These are phyloP conservation scores for Chlamydomonas sphaeroides DNA, from an alignment of 139 green algal genomes.

Conservation along the genomic window DNA sequence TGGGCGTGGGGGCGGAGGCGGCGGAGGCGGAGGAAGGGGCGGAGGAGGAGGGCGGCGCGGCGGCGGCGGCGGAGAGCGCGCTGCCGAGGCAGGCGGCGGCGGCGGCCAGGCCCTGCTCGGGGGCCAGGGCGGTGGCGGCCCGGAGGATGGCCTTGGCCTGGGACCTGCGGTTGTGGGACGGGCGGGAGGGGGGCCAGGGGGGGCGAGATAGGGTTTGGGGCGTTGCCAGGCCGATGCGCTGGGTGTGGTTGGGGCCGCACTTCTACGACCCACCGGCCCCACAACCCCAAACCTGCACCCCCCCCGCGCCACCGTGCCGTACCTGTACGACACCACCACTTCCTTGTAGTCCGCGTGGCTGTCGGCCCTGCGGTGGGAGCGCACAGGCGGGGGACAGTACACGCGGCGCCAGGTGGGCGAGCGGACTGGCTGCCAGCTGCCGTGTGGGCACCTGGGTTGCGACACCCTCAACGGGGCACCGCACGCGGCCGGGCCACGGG, in stretches of 20 bases:
- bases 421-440: too few relatives aligned
- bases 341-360: slow-evolving; percentile 30
- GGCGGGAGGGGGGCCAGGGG: too few relatives aligned
- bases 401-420: too few relatives aligned
- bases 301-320: too few relatives aligned
- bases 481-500: too few relatives aligned
- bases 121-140: slow-evolving; percentile 38
- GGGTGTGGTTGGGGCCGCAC: too few relatives aligned
- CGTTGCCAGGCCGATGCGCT: too few relatives aligned
- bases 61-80: neutral
- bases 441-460: too few relatives aligned
- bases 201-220: too few relatives aligned
- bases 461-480: too few relatives aligned
- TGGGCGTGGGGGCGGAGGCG: neutral
- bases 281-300: too few relatives aligned
- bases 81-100: slow-evolving; percentile 26
- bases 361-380: slow-evolving; percentile 14
- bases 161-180: neutral
- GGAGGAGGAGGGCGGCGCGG: neutral
- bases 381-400: neutral
- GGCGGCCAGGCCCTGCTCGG: slow-evolving; percentile 13
- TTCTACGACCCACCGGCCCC: too few relatives aligned
- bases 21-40: neutral
- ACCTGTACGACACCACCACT: slow-evolving; percentile 23
- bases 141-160: slow-evolving; percentile 52